Evolutionary conservation across 176 grass and related monocot genomes (phyloP), one percentile per base, ranked within the genome.

Genomic region (Avena atlantica): DNA sequence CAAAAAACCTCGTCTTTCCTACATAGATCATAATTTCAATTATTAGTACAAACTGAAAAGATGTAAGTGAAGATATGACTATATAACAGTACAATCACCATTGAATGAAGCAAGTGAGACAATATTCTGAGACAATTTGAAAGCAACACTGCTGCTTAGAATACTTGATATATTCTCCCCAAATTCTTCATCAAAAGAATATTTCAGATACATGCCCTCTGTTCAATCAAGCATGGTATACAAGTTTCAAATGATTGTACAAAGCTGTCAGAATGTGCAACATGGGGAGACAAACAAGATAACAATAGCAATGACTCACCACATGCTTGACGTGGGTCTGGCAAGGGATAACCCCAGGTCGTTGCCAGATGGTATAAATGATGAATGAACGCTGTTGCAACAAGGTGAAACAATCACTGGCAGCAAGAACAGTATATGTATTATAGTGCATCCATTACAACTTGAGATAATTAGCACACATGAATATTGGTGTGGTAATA

Each of bases 91-190:
- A 68, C 62, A 36, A 17, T 68, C 64, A 68, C 64, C 64, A 68
- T 68, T 68, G 14, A 68, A 67, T 67, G 63, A 67, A 67, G 63
- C 63, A 67, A 67, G 63, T 16, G 63, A 67, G 63, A 67, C 63
- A 68, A 68, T 29, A 68, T 13, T 17, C 6, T 68, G 64, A 36
- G 27, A 68, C 64, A 68, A 27, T 68, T 36, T 68, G 2, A 17
- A 36, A 68, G 64, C 64, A 68, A 68, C 64, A 16, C 6, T 68
- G 34, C 16, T 16, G 64, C 27, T 36, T 68, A 68, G 64, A 16
- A 68, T 36, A 16, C 64, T 68, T 1, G 6, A 68, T 27, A 68
- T 17, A 17, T 68, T 1, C 8, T 16, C 64, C 16, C 64, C 64
- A 68, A 68, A 68, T 68, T 68, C 14, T 1, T 8, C 27, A 36